Evolutionary conservation across 1,139 yeast genomes (phyloP), one percentile per base, ranked within the genome.

Genomic region (Protomyces lactucae-debilis): DNA sequence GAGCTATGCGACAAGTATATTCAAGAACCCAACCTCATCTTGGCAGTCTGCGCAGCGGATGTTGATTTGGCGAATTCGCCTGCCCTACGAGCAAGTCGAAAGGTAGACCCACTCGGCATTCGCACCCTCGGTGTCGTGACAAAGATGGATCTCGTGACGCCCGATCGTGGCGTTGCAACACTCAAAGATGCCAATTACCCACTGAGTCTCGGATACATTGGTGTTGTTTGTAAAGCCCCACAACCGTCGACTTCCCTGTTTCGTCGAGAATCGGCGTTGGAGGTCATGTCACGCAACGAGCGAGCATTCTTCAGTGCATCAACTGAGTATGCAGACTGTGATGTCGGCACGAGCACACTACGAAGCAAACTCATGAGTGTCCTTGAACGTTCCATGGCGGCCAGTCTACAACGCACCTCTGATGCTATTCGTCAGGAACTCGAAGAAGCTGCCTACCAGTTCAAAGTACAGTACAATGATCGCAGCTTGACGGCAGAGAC

Each of bases 11-110:
- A 88, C 70, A 84, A 85, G 72, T 95, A 95, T 73, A 81, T 95
- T 70, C 91, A 88, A 72, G 85, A 88, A 8, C 99, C 99, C 18
- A 95, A 95, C 73, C 89, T 95, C 64, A 95, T 95, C 53, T 79
- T 95, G 70, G 99, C 99, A 0, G 93, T 95, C 40, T 89, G 96
- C 14, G 93, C 99, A 0, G 99, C 99, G 0, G 98, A 95, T 76
- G 99, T 93, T 1, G 99, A 95, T 78, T 80, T 95, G 73, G 99
- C 99, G 0, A 93, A 93, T 74, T 90, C 97, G 43, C 85, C 97
- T 1, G 98, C 99, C 0, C 82, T 93, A 67, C 80, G 95, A 67
- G 97, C 98, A 0, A 88, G 96, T n/a, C 85, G 92, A 69, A 68
- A 81, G n/a, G 92, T 95, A 0, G 99, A 93, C 73, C 98, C 99